Conservation (phyloP, 2,329 filamentous ascomycete genomes). For the Venturia aucupariae region DNA sequence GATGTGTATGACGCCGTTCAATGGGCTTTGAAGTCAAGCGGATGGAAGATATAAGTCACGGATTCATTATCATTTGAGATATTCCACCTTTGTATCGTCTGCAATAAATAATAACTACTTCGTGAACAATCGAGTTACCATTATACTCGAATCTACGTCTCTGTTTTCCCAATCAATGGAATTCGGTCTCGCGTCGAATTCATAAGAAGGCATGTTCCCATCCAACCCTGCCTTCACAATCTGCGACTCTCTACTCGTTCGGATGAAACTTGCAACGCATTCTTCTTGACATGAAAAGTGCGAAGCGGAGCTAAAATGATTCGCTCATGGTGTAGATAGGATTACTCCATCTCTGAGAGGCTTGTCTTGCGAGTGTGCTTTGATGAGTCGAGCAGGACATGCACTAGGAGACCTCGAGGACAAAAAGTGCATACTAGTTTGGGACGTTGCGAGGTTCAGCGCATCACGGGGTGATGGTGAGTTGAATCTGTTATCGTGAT, state of each 20-base stretch:
- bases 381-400: background rate
- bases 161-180: background rate
- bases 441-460: too few relatives aligned
- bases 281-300: background rate
- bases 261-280: too few relatives aligned
- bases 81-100: background rate
- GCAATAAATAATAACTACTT: background rate
- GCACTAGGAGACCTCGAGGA: too few relatives aligned
- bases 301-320: background rate
- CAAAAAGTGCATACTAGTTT: too few relatives aligned
- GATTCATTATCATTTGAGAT: background rate
- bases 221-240: background rate
- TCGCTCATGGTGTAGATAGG: background rate
- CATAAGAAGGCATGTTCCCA: background rate
- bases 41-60: slow-evolving; percentile 23
- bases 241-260: background rate
- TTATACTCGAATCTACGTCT: background rate
- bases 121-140: background rate
- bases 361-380: background rate
- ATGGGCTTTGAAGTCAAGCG: slow-evolving; percentile 58
- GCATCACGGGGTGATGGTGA: too few relatives aligned
- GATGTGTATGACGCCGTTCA: slow-evolving; percentile 69
- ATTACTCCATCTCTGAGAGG: background rate
- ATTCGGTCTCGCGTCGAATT: background rate
- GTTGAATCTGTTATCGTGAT: too few relatives aligned